Evolutionary conservation across 495 filamentous ascomycete species (phyloP), one percentile per base, ranked within the genome.

Genomic region (Aspergillus heteromorphus): DNA sequence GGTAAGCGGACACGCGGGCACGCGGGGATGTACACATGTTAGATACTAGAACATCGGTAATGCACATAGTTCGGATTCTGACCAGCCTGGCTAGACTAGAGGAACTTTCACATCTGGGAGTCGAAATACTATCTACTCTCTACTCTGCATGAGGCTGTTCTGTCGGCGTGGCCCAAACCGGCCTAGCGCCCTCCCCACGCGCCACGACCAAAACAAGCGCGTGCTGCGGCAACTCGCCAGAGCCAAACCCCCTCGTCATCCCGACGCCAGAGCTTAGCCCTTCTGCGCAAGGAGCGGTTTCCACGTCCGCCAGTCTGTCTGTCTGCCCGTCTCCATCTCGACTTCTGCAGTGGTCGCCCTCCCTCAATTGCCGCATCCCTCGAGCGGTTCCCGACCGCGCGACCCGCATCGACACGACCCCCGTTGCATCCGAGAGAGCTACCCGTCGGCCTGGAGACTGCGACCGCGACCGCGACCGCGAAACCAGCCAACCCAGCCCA

Each of bases 121-220:
- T n/a, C n/a, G n/a, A n/a, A n/a, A n/a, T n/a, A n/a, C n/a, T n/a
- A n/a, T n/a, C n/a, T n/a, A n/a, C n/a, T n/a, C n/a, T n/a, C n/a
- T n/a, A n/a, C n/a, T n/a, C n/a, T n/a, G n/a, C n/a, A n/a, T n/a
- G n/a, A n/a, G n/a, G n/a, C n/a, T n/a, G n/a, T n/a, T n/a, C n/a
- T n/a, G n/a, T n/a, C n/a, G n/a, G n/a, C n/a, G n/a, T n/a, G n/a
- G n/a, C n/a, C 63, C 52, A 61, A 74, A 74, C 17, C 14, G 59
- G 68, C 55, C 63, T 76, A 76, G 73, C 64, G 71, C 55, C 21
- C n/a, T 55, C 65, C 67, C 71, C 73, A 71, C 73, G 70, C 73
- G 69, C 69, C 63, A 70, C 65, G 66, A 76, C 71, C 73, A 76
- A 76, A 76, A 74, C 71, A 76, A 75, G 67, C 71, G 73, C 71